These are phyloP conservation scores for Linderniella brevidens DNA, from an alignment of 257 asterid genomes.

Conservation along the genomic window DNA sequence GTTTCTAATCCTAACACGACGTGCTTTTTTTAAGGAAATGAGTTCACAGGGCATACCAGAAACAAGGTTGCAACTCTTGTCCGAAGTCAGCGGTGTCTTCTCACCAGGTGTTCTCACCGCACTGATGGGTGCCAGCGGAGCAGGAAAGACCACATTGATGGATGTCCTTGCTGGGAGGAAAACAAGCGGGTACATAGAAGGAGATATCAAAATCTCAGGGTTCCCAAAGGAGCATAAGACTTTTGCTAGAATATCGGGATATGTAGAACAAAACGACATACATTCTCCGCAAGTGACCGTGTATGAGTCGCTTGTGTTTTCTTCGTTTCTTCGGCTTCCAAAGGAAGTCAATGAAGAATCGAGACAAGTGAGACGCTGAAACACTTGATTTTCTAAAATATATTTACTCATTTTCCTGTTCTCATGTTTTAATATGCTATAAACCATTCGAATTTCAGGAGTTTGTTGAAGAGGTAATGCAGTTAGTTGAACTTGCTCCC, in stretches of 20 bases:
- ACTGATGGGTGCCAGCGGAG: slow-evolving; percentile 83
- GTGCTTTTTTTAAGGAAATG: slow-evolving; percentile 44
- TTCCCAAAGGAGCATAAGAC: slow-evolving; percentile 58
- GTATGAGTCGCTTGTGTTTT: slow-evolving; percentile 63
- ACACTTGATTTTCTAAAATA: background rate
- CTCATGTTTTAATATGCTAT: background rate
- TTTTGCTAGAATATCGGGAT: slow-evolving; percentile 81
- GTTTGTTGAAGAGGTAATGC: slow-evolving; percentile 84
- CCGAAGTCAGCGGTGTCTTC: slow-evolving; percentile 67
- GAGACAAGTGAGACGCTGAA: slow-evolving; percentile 37
- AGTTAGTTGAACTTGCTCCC: slow-evolving; percentile 62
- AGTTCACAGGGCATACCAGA: slow-evolving; percentile 53
- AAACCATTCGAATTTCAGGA: slow-evolving; percentile 27
- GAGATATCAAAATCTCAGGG: slow-evolving; percentile 73
- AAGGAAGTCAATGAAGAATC: slow-evolving; percentile 44
- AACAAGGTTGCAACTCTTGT: slow-evolving; percentile 57
- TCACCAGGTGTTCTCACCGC: slow-evolving; percentile 89
- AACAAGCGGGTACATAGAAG: slow-evolving; percentile 79
- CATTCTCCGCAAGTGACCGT: slow-evolving; percentile 94
- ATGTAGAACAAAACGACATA: slow-evolving; percentile 85
- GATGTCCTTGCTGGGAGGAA: slow-evolving; percentile 92
- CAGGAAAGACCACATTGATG: slow-evolving; percentile 93
- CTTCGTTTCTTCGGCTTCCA: slow-evolving; percentile 71
- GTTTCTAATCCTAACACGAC: no score
- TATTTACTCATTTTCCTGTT: background rate